These are phyloP conservation scores for Monascus ruber DNA, from an alignment of 2,329 filamentous ascomycete genomes.

Conservation along the genomic window DNA sequence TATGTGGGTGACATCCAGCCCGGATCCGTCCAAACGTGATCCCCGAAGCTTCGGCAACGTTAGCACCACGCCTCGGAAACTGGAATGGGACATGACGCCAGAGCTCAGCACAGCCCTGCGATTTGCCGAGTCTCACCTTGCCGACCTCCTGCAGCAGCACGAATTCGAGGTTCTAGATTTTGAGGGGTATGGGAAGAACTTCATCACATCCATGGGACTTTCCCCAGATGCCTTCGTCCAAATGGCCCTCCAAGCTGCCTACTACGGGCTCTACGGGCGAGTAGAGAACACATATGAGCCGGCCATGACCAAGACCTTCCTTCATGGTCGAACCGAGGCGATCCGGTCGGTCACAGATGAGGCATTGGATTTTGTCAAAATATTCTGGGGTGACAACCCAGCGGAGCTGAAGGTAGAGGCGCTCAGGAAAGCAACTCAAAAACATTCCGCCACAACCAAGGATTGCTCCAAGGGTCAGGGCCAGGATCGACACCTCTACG, in stretches of 20 bases:
- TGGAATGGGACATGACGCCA: conserved; percentile 95
- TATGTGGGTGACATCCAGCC: conserved; percentile 81
- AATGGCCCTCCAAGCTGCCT: conserved; percentile 97
- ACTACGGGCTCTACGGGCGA: conserved; percentile 90
- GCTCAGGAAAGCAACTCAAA: conserved; percentile 69
- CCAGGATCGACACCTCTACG: conserved; percentile 86
- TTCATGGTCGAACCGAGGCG: conserved; percentile 90
- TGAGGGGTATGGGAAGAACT: conserved; percentile 82
- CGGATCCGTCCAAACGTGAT: conserved; percentile 84
- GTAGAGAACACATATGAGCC: conserved; percentile 95
- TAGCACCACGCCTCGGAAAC: conserved; percentile 83
- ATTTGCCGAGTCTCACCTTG: conserved; percentile 87
- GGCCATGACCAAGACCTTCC: conserved; percentile 91
- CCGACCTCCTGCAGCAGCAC: conserved; percentile 91
- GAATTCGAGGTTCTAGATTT: conserved; percentile 93
- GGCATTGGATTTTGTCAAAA: conserved; percentile 77
- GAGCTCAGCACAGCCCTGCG: conserved; percentile 83
- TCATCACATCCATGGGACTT: conserved; percentile 93
- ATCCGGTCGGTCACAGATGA: conserved; percentile 77
- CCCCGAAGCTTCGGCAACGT: conserved; percentile 87
- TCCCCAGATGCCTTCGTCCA: conserved; percentile 96
- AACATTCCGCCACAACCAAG: conserved; percentile 67
- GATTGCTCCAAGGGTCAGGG: conserved; percentile 84
- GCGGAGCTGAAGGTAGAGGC: conserved; percentile 74
- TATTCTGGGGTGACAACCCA: conserved; percentile 88